Conservation (phyloP, 73 alveolate genomes). For the Durusdinium trenchii region DNA sequence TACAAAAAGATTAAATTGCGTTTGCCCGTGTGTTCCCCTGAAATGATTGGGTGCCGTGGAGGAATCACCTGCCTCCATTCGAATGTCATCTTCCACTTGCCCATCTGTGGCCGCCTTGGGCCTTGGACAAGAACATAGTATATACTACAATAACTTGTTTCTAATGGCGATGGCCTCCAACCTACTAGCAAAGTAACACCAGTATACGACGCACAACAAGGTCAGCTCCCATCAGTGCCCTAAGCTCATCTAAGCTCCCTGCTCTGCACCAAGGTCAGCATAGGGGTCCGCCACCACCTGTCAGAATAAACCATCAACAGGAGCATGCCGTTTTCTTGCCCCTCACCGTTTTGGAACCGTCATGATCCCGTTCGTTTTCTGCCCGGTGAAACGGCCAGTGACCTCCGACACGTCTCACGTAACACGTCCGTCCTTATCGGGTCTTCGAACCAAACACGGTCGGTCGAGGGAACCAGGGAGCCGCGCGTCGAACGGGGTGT, state of each 20-base stretch:
- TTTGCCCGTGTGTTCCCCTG: not conserved
- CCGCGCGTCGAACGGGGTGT: not conserved
- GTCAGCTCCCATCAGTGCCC: not conserved
- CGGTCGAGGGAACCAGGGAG: too few species aligned
- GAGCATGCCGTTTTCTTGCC: too few species aligned
- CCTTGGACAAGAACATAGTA: too few species aligned
- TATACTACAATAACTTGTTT: too few species aligned
- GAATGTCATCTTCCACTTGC: slow-evolving; percentile 71
- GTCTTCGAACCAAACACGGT: too few species aligned
- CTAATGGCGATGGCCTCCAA: not conserved
- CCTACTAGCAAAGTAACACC: not conserved
- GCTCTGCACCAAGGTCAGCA: slow-evolving; percentile 71
- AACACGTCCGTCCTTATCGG: too few species aligned
- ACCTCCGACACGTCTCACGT: too few species aligned
- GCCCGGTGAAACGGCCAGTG: not conserved
- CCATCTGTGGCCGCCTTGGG: not conserved
- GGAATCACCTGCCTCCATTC: slow-evolving; percentile 14
- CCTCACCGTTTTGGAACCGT: too few species aligned
- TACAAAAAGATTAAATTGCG: not conserved
- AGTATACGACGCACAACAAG: not conserved
- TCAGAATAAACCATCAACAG: not conserved
- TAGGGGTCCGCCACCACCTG: slow-evolving; percentile 71
- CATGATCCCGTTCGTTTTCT: too few species aligned
- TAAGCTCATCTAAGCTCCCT: not conserved
- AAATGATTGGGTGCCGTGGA: not conserved